phyloP scores from a whole-genome alignment of 257 asterid species.

The Cinchona pubescens region DNA sequence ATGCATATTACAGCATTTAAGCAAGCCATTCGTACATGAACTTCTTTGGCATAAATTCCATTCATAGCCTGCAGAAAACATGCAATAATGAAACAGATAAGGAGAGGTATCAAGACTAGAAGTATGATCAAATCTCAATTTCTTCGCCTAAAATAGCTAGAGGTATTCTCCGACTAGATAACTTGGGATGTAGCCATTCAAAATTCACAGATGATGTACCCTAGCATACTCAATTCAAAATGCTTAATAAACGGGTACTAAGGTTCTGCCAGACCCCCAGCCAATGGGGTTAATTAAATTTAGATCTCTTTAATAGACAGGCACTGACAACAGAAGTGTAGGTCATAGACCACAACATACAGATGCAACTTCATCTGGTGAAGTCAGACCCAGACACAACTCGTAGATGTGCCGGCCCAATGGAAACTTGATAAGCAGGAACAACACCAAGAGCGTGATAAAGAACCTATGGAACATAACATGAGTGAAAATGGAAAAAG shows the following conservation, averaged over 20 bases:
- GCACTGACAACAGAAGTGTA: constrained; percentile 20
- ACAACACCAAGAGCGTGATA: constrained; percentile 92
- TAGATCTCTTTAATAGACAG: no score
- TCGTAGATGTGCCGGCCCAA: constrained; percentile 88
- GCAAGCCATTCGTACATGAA: constrained; percentile 93
- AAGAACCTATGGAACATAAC: constrained; percentile 59
- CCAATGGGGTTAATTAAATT: no score
- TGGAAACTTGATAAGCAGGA: constrained; percentile 80
- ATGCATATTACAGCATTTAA: constrained; percentile 92
- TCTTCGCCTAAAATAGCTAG: no score
- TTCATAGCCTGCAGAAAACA: constrained; percentile 61
- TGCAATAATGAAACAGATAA: constrained; percentile 19
- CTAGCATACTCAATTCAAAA: no score
- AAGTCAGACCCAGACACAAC: constrained; percentile 91
- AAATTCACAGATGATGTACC: no score
- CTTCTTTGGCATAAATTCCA: constrained; percentile 91
- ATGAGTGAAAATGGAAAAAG: constrained; percentile 18
- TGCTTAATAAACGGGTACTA: no score
- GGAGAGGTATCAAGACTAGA: constrained; percentile 10
- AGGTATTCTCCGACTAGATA: no score
- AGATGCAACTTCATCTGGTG: constrained; percentile 88
- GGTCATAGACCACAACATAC: constrained; percentile 46
- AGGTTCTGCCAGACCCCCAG: no score
- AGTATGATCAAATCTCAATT: no score
- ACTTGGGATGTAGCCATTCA: no score